phyloP scores from a whole-genome alignment of 2,329 filamentous ascomycete species.

The Verticillium klebahnii region DNA sequence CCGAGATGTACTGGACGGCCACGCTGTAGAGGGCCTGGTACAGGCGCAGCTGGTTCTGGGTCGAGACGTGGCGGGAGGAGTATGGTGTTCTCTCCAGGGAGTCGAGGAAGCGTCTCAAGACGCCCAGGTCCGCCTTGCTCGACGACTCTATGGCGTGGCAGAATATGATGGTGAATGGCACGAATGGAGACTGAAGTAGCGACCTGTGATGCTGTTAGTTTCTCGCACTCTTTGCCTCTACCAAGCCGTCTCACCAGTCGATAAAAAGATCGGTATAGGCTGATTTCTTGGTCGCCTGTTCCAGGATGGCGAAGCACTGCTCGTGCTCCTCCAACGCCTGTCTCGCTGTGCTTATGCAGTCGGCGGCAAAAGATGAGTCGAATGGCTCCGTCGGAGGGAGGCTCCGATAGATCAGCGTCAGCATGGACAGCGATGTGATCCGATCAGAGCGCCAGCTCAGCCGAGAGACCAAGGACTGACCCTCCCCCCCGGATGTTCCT shows the following conservation, averaged over 20 bases:
- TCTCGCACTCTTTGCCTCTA: too few species aligned
- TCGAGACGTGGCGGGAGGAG: constrained; percentile 3
- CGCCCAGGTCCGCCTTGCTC: constrained; percentile 35
- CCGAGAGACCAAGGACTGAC: constrained; percentile 6
- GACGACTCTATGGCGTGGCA: constrained; percentile 28
- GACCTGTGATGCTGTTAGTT: constrained; percentile 9
- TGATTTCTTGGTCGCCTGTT: neutral
- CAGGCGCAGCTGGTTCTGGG: constrained; percentile 14
- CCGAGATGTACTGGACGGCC: constrained; percentile 4
- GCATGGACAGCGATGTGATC: constrained; percentile 15
- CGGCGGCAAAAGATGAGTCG: constrained; percentile 12
- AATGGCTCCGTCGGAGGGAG: constrained; percentile 12
- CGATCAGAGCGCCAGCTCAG: constrained; percentile 13
- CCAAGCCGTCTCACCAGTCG: constrained; percentile 7
- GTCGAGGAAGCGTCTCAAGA: constrained; percentile 10
- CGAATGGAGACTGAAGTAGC: constrained; percentile 15
- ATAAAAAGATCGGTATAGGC: constrained; percentile 9
- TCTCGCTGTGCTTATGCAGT: constrained; percentile 17
- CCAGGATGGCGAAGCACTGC: constrained; percentile 8
- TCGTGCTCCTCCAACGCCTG: constrained; percentile 14
- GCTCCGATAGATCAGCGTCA: constrained; percentile 20
- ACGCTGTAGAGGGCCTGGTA: constrained; percentile 18
- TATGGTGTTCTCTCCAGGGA: constrained; percentile 8
- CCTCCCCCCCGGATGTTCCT: neutral
- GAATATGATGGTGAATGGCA: constrained; percentile 20